Base-by-base conservation (phyloP, 805 yeast species). In the Candida corydali region DNA sequence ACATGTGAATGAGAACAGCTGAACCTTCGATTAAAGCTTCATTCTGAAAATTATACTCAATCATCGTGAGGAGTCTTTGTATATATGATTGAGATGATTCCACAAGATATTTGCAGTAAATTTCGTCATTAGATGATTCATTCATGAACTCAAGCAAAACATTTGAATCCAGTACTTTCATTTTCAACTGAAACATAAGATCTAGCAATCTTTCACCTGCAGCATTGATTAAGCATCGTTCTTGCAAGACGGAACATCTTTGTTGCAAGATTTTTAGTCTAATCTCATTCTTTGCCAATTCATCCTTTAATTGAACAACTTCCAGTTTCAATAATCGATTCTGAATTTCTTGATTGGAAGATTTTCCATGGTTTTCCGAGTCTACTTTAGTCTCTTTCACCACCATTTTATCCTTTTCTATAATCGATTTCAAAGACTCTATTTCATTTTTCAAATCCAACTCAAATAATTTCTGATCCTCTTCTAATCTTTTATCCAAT, bases 401-500 rank as follows among this genome's bases (percentile, higher is more conserved):
- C n/a, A n/a, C n/a, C n/a, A n/a, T n/a, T 37, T 49, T 42, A 37
- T 52, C 50, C 10, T 45, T 33, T 15, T 42, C 31, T 3, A 57
- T 40, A 6, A 43, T 43, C 6, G 41, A 39, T 34, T 36, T 35
- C 15, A 63, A 42, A 4, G 34, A 34, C 2, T 38, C 44, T 18
- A 78, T 56, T 4, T 73, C 70, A 2, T 46, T 38, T 10, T 60
- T 57, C 10, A 78, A 54, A 17, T 74, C 75, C 3, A 42, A 39
- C 40, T 76, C 80, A 0, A 72, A 56, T 16, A 57, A 64, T 1
- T 48, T 19, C 37, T 71, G 78, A 28, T 54, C 57, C 8, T 64
- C 66, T 37, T 77, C 81, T 20, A 79, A 54, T 32, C 73, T 75
- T 28, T 57, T 62, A 37, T 78, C 77, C 10, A 79, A 49, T 20